These are phyloP conservation scores for Acaromyces ingoldii DNA, from an alignment of 1,284 basidiomycete genomes.

Conservation along the genomic window DNA sequence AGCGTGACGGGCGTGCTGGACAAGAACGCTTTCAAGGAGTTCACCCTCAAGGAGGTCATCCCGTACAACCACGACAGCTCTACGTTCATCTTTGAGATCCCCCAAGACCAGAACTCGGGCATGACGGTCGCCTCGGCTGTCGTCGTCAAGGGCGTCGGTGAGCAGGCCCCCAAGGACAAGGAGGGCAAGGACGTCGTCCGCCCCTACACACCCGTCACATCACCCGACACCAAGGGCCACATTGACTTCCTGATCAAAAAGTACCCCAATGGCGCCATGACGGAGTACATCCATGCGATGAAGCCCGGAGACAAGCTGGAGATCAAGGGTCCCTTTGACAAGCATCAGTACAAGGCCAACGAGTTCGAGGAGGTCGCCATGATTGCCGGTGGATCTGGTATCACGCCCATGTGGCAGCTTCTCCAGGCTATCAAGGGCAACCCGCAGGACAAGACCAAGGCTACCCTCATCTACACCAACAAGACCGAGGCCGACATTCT, in stretches of 20 bases:
- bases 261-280: conserved; percentile 52
- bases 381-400: conserved; percentile 83
- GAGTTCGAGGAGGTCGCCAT: conserved; percentile 68
- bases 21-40: conserved; percentile 66
- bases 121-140: conserved; percentile 65
- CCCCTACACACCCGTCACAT: conserved; percentile 53
- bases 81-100: conserved; percentile 79
- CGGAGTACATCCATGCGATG: conserved; percentile 53
- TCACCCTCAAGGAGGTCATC: conserved; percentile 76
- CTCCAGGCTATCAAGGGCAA: conserved; percentile 51
- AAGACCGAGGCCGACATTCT: conserved; percentile 86
- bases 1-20: conserved; percentile 23
- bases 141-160: conserved; percentile 55
- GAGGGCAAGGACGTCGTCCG: conserved; percentile 86
- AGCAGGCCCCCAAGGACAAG: conserved; percentile 57
- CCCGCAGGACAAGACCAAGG: conserved; percentile 86
- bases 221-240: conserved; percentile 38
- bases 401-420: conserved; percentile 53
- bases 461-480: conserved; percentile 86
- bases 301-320: conserved; percentile 75
- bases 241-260: conserved; percentile 72
- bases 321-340: conserved; percentile 65
- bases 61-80: conserved; percentile 90
- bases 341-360: conserved; percentile 49
- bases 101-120: conserved; percentile 71